phyloP scores from a whole-genome alignment of 148 eudicot genomes.

The Salicornia ramosissima region DNA sequence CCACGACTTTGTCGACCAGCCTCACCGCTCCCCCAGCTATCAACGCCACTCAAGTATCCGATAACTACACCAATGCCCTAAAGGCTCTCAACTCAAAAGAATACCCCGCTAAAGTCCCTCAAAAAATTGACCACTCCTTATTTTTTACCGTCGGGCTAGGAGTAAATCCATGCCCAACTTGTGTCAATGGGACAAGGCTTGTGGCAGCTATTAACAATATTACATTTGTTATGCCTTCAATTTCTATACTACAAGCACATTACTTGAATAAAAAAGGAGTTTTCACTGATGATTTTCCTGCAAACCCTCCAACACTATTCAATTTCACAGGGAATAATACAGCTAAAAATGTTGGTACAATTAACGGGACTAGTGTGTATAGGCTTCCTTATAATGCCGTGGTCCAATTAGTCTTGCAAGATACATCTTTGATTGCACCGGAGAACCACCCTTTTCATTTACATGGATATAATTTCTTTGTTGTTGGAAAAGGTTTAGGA shows the following conservation, averaged over 20 bases:
- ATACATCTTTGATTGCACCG: constrained; percentile 40
- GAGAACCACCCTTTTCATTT: constrained; percentile 53
- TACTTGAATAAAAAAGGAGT: constrained; percentile 42
- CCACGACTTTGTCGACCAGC: constrained; percentile 21
- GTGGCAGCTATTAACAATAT: constrained; percentile 56
- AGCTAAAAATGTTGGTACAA: constrained; percentile 32
- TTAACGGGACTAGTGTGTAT: constrained; percentile 41
- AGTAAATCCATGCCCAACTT: constrained; percentile 39
- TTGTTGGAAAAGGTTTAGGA: constrained; percentile 44
- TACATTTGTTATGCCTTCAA: constrained; percentile 51
- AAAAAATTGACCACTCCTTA: constrained; percentile 38
- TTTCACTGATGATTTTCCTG: constrained; percentile 55
- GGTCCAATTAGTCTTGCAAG: constrained; percentile 46
- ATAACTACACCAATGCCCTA: constrained; percentile 37
- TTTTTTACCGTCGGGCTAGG: constrained; percentile 51
- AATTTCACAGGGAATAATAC: constrained; percentile 41
- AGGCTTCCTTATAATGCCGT: constrained; percentile 41
- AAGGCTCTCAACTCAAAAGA: constrained; percentile 43
- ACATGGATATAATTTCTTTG: constrained; percentile 52
- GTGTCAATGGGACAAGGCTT: constrained; percentile 39
- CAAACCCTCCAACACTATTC: constrained; percentile 33
- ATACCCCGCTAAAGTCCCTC: constrained; percentile 48
- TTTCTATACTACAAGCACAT: constrained; percentile 53
- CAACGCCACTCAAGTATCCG: constrained; percentile 38
- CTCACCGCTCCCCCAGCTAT: constrained; percentile 41